Percentiles rank a stretch among this genome's conserved stretches.
These are phyloP conservation scores for Crithidia sp. DNA, from an alignment of 208 protist species.

Conservation along the genomic window DNA sequence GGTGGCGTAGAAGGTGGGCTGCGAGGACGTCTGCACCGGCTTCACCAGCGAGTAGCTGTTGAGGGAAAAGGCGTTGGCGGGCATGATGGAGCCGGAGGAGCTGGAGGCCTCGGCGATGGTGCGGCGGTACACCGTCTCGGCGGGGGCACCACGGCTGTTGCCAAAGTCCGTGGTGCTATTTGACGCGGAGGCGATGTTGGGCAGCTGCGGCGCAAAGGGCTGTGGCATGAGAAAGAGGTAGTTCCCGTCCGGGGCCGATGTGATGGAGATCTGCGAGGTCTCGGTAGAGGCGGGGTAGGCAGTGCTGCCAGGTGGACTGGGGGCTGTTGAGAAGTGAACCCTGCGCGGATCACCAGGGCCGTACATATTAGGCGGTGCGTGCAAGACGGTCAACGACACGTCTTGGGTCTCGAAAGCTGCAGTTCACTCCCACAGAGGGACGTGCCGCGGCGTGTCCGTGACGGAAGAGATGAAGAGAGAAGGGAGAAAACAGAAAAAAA, in stretches of 20 bases:
- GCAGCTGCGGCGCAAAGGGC: constrained; percentile 4
- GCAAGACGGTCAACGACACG: not conserved
- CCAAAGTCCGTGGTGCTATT: constrained; percentile 30
- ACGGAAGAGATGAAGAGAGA: not conserved
- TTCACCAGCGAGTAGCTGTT: constrained; percentile 25
- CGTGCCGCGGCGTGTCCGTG: not conserved
- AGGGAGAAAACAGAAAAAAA: not conserved
- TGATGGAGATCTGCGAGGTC: constrained; percentile 14
- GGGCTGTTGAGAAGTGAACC: constrained; percentile 13
- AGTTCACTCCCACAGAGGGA: not conserved
- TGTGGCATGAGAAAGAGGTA: constrained; percentile 21
- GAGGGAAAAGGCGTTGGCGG: constrained; percentile 4
- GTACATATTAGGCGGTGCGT: constrained; percentile 19
- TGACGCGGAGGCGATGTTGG: constrained; percentile 21
- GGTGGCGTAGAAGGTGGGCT: constrained; percentile 3
- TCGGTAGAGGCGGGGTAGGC: constrained; percentile 20
- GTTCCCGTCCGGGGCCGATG: constrained; percentile 11
- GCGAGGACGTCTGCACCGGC: constrained; percentile 12
- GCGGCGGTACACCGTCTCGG: constrained; percentile 9
- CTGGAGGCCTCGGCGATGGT: constrained; percentile 11
- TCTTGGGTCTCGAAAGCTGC: too few relatives aligned
- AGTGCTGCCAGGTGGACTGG: constrained; percentile 6
- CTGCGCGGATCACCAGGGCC: constrained; percentile 19
- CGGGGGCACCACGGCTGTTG: constrained; percentile 10
- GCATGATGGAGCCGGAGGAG: constrained; percentile 6